Percentiles rank a stretch among this genome's conserved stretches.
phyloP scores from a whole-genome alignment of 257 asterid genomes.

The Plantago elongata region DNA sequence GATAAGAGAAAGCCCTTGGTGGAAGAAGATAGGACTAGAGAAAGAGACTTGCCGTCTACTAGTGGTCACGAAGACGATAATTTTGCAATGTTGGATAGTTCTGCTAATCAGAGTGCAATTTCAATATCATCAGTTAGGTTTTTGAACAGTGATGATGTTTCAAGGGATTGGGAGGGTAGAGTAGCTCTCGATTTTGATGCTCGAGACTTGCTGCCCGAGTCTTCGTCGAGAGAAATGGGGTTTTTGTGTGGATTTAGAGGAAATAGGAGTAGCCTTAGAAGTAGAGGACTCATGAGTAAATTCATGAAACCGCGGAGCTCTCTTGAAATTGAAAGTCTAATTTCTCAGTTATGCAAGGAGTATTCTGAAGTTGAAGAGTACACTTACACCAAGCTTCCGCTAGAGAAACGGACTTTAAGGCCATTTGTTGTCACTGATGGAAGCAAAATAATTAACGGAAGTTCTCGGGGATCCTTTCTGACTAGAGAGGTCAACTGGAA shows the following conservation, averaged over 20 bases:
- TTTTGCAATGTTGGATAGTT: constrained; percentile 14
- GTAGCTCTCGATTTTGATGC: constrained; percentile 23
- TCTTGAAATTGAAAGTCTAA: constrained; percentile 72
- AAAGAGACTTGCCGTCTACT: constrained; percentile 20
- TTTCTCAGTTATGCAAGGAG: constrained; percentile 72
- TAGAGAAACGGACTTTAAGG: constrained; percentile 31
- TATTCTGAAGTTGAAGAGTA: constrained; percentile 42
- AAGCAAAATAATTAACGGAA: constrained; percentile 44
- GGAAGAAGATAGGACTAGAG: constrained; percentile 29
- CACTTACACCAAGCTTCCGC: constrained; percentile 25
- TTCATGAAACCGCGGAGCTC: constrained; percentile 49
- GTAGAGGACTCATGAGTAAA: constrained; percentile 35
- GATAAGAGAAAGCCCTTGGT: constrained; percentile 19
- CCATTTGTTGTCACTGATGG: constrained; percentile 60
- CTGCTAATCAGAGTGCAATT: constrained; percentile 17
- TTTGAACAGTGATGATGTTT: constrained; percentile 26
- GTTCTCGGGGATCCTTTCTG: constrained; percentile 25
- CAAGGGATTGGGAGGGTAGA: constrained; percentile 25
- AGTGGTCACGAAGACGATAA: constrained; percentile 30
- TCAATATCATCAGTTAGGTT: constrained; percentile 17
- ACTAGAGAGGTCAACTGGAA: constrained; percentile 21
- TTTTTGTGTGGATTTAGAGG: constrained; percentile 43
- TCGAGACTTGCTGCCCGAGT: constrained; percentile 27
- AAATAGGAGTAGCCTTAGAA: constrained; percentile 44
- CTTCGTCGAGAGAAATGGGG: constrained; percentile 34